Evolutionary conservation across 1,284 basidiomycete species (phyloP), one percentile per base, ranked within the genome.

Genomic region (Uromyces viciae-fabae): DNA sequence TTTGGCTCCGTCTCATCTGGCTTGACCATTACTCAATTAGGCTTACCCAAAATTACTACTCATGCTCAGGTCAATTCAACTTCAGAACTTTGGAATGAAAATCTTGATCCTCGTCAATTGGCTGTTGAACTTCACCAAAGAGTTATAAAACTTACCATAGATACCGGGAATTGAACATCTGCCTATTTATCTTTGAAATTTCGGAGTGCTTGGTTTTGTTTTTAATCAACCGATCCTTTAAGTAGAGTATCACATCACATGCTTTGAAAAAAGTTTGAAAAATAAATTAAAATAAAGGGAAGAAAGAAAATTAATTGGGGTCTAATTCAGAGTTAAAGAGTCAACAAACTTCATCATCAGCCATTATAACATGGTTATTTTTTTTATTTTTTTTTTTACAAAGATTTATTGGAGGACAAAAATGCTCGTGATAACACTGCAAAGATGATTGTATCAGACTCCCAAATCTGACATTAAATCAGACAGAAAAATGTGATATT

Each of bases 111-210:
- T 78, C 9, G 25, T 72, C 3, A 82, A 80, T 31, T 80, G 84
- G 31, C 81, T 77, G 4, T 56, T 84, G 54, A 81, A 81, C 46
- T 77, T 82, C 74, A 75, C 83, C 82, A 3, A 75, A 83, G 25
- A 74, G 85, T 31, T 80, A 71, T 43, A 56, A 71, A n/a, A 66
- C 66, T n/a, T 62, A 66, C 77, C 73, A 8, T 77, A 68, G 49
- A 83, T n/a, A n/a, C n/a, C n/a, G n/a, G n/a, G n/a, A n/a, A n/a
- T n/a, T n/a, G n/a, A n/a, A n/a, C n/a, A n/a, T n/a, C n/a, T n/a
- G n/a, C n/a, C n/a, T 49, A 11, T 49, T 49, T 11, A 49, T 49
- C 46, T 22, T 49, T 49, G 46, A 49, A n/a, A n/a, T n/a, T n/a
- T n/a, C 22, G 46, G 22, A 49, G 46, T 49, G 11, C 11, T 11